Percentiles rank a stretch among this genome's conserved stretches.
Conservation (phyloP, 2,329 filamentous ascomycete genomes). For the Verruconis gallopava region DNA sequence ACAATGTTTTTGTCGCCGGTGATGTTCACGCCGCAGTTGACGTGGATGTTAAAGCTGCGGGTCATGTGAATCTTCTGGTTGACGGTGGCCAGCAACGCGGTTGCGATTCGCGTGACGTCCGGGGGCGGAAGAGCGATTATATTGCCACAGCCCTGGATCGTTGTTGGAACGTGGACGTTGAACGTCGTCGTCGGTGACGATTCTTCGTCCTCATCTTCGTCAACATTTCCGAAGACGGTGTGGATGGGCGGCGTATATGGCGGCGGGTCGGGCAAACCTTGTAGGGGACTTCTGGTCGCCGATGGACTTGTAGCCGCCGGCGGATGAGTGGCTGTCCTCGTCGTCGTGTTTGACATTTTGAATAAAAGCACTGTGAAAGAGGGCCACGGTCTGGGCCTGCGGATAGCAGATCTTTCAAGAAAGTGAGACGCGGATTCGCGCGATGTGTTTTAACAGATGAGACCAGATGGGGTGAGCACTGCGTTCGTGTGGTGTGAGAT, state of each 20-base stretch:
- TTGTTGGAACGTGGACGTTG: constrained; percentile 36
- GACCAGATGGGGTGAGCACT: no score
- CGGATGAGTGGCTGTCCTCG: not conserved
- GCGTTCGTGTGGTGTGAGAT: not conserved
- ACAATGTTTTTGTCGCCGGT: constrained; percentile 34
- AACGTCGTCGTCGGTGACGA: constrained; percentile 19
- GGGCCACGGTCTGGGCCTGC: not conserved
- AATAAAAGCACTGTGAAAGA: not conserved
- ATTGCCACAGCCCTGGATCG: constrained; percentile 37
- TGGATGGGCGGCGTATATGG: not conserved
- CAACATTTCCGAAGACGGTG: not conserved
- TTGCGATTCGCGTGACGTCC: constrained; percentile 31
- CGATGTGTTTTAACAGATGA: no score
- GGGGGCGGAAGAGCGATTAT: constrained; percentile 31
- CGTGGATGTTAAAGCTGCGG: constrained; percentile 3
- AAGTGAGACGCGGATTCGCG: not conserved
- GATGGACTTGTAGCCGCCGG: not conserved
- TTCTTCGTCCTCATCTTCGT: not conserved
- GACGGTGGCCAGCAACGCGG: constrained; percentile 33
- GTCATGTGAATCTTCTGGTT: not conserved
- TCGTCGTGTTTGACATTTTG: not conserved
- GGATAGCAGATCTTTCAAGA: not conserved
- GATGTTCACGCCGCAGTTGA: constrained; percentile 16
- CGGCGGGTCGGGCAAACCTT: not conserved
- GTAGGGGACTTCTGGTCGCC: not conserved